Conservation (phyloP, 257 asterid species). For the Penstemon davidsonii region DNA sequence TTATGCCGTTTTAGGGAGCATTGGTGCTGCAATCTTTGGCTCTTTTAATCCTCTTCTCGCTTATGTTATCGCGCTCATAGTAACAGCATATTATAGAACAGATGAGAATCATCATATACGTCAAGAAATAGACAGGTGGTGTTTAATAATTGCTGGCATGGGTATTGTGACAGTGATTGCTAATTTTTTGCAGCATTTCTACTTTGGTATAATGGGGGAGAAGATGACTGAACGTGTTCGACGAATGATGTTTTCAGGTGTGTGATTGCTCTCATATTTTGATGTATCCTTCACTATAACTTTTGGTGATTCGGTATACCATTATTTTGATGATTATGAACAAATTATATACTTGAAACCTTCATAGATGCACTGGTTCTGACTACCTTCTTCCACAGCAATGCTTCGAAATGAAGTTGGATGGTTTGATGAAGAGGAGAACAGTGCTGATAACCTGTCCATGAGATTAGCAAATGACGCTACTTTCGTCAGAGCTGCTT, state of each 20-base stretch:
- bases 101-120: constrained; percentile 55
- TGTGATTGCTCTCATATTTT: constrained; percentile 19
- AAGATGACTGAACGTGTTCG: constrained; percentile 99
- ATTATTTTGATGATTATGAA: constrained; percentile 14
- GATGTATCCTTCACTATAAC: constrained; percentile 3
- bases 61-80: constrained; percentile 83
- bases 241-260: constrained; percentile 99
- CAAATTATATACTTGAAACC: not conserved
- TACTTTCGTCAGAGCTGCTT: constrained; percentile 99
- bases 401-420: constrained; percentile 99
- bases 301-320: constrained; percentile 10
- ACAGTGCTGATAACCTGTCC: constrained; percentile 96
- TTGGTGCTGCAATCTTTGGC: constrained; percentile 95
- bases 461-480: constrained; percentile 99
- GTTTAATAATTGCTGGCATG: constrained; percentile 93
- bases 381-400: constrained; percentile 48
- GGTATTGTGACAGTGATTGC: constrained; percentile 94
- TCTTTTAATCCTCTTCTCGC: constrained; percentile 95
- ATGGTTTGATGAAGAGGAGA: constrained; percentile 98
- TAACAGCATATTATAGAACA: constrained; percentile 72
- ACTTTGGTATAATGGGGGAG: constrained; percentile 99
- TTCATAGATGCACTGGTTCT: constrained; percentile 18
- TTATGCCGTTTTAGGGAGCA: constrained; percentile 96
- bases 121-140: constrained; percentile 83
- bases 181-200: constrained; percentile 96